A percentile compares a stretch with the other conserved stretches of the same genome.
These are phyloP conservation scores for Talaromyces sp. DNA, from an alignment of 2,329 filamentous ascomycete genomes.

Conservation along the genomic window DNA sequence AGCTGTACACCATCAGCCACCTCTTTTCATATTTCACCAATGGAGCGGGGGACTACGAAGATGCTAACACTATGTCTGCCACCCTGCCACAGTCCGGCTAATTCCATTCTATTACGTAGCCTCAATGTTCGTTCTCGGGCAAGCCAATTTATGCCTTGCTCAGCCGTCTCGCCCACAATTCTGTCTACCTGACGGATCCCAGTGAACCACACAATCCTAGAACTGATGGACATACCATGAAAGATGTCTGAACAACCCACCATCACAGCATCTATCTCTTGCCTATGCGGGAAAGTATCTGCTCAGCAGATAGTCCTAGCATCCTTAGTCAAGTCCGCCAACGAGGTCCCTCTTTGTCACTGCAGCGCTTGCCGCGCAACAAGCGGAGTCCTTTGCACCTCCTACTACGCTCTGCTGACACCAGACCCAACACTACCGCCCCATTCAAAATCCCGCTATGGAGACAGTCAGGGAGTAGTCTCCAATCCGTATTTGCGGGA, in stretches of 20 bases:
- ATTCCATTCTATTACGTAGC: neutral
- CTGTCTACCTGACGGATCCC: neutral
- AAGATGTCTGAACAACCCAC: constrained; percentile 11
- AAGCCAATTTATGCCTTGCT: neutral
- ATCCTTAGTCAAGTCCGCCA: constrained; percentile 23
- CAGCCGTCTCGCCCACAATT: neutral
- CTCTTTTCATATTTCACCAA: neutral
- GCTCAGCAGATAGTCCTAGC: constrained; percentile 29
- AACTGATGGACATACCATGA: neutral
- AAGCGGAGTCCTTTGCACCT: constrained; percentile 49
- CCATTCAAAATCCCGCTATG: neutral
- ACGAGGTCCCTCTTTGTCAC: constrained; percentile 49
- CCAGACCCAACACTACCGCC: constrained; percentile 19
- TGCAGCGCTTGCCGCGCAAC: constrained; percentile 52
- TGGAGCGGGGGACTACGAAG: neutral
- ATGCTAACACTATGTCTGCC: neutral
- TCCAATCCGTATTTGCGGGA: constrained; percentile 38
- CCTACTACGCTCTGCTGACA: constrained; percentile 45
- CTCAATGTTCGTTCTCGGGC: no score
- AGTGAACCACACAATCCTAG: neutral
- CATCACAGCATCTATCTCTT: constrained; percentile 25
- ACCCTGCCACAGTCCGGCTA: neutral
- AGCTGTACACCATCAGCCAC: neutral
- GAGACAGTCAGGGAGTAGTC: constrained; percentile 1
- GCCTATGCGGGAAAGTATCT: constrained; percentile 31